Percentiles rank a stretch among this genome's conserved stretches.
Conservation (phyloP, 140 eudicot genomes). For the Cichorium intybus region DNA sequence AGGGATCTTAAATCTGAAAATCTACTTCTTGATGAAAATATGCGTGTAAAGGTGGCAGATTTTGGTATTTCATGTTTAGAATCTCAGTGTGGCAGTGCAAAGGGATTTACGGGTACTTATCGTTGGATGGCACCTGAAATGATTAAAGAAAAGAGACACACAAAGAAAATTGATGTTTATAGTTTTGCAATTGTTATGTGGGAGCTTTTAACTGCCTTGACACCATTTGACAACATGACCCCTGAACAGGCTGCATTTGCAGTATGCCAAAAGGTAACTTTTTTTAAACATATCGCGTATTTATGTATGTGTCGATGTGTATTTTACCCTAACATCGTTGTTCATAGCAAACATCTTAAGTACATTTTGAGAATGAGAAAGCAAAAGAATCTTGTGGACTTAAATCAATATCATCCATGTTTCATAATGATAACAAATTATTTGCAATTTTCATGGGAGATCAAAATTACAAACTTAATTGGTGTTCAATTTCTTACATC, state of each 20-base stretch:
- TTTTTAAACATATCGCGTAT: neutral
- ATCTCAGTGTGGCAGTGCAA: constrained; percentile 81
- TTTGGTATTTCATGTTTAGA: constrained; percentile 96
- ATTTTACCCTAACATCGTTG: too few species aligned
- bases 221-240: constrained; percentile 87
- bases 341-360: too few species aligned
- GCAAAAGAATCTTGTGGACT: too few species aligned
- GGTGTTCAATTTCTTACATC: neutral
- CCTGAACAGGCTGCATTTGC: constrained; percentile 99
- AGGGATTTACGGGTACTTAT: constrained; percentile 96
- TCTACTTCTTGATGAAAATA: constrained; percentile 74
- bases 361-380: too few species aligned
- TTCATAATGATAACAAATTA: too few species aligned
- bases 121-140: constrained; percentile 99
- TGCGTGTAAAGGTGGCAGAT: constrained; percentile 95
- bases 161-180: constrained; percentile 93
- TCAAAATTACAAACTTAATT: too few species aligned
- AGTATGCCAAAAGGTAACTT: constrained; percentile 88
- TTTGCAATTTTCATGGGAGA: too few species aligned
- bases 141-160: constrained; percentile 85
- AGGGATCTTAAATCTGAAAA: constrained; percentile 94
- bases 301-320: neutral
- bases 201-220: constrained; percentile 93
- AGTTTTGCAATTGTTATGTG: constrained; percentile 91
- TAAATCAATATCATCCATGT: too few species aligned